phyloP scores from a whole-genome alignment of 75 land plant genomes.

The Gnetum montanum region DNA sequence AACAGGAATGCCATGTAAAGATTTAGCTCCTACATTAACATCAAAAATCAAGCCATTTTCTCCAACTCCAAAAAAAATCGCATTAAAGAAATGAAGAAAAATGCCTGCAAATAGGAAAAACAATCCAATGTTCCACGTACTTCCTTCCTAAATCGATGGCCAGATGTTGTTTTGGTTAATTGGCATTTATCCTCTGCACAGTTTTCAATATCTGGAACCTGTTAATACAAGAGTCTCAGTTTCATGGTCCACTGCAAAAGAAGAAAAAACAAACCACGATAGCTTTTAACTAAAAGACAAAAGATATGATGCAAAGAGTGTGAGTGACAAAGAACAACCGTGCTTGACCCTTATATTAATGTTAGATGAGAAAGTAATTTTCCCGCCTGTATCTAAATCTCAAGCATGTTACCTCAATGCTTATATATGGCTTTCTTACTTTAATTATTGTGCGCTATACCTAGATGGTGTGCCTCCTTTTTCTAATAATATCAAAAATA shows the following conservation, averaged over 20 bases:
- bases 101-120: too few species aligned
- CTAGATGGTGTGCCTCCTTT: too few species aligned
- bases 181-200: slow-evolving; percentile 41
- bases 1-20: slow-evolving; percentile 74
- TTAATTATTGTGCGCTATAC: too few species aligned
- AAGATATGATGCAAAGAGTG: too few species aligned
- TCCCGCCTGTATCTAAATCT: too few species aligned
- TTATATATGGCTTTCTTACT: too few species aligned
- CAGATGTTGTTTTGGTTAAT: slow-evolving; percentile 73
- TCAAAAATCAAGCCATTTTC: not conserved
- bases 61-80: not conserved
- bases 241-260: not conserved
- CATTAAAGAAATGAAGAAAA: not conserved
- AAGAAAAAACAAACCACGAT: not conserved
- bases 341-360: too few species aligned
- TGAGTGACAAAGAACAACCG: too few species aligned
- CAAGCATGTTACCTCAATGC: too few species aligned
- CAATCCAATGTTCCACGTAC: slow-evolving; percentile 31
- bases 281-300: too few species aligned
- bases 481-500: too few species aligned
- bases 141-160: slow-evolving; percentile 56
- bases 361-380: too few species aligned
- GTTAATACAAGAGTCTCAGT: slow-evolving; percentile 2
- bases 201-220: slow-evolving; percentile 90
- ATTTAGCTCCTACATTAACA: slow-evolving; percentile 57